Evolutionary conservation across 1,284 basidiomycete species (phyloP).

Genomic region (Microbotryum intermedium): DNA sequence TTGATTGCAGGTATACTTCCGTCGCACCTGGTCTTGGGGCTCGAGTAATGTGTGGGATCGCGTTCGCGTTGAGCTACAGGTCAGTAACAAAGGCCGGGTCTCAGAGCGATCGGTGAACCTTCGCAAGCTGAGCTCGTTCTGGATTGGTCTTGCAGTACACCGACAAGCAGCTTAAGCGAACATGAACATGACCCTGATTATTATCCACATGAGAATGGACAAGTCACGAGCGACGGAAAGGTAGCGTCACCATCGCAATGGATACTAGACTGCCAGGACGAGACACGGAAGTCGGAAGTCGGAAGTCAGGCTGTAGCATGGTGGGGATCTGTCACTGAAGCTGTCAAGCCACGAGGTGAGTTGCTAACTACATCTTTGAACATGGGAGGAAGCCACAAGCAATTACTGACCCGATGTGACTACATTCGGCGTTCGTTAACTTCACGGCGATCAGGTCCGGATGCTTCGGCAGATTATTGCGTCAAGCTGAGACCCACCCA

Average conservation of each 20-base stretch:
- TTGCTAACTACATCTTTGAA: background rate
- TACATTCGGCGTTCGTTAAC: background rate
- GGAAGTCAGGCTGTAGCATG: background rate
- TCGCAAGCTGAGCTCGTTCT: too few species aligned
- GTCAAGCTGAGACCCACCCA: background rate
- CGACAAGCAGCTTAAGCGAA: background rate
- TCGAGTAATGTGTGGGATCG: too few species aligned
- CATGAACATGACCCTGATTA: background rate
- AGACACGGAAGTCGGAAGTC: background rate
- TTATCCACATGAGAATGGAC: background rate
- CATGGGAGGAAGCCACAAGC: background rate
- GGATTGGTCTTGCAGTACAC: background rate
- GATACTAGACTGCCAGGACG: background rate
- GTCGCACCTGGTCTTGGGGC: too few species aligned
- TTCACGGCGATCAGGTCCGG: slow-evolving; percentile 11
- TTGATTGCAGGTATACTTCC: too few species aligned
- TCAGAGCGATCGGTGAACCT: too few species aligned
- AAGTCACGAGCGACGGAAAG: too few species aligned
- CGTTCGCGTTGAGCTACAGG: too few species aligned
- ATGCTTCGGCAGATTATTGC: background rate
- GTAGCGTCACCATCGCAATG: background rate
- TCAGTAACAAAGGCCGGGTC: too few species aligned
- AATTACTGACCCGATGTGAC: background rate
- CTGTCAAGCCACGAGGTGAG: slow-evolving; percentile 13
- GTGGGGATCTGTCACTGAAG: slow-evolving; percentile 2